These are phyloP conservation scores for Pseudogymnoascus sp. DNA, from an alignment of 2,329 filamentous ascomycete genomes.

Conservation along the genomic window DNA sequence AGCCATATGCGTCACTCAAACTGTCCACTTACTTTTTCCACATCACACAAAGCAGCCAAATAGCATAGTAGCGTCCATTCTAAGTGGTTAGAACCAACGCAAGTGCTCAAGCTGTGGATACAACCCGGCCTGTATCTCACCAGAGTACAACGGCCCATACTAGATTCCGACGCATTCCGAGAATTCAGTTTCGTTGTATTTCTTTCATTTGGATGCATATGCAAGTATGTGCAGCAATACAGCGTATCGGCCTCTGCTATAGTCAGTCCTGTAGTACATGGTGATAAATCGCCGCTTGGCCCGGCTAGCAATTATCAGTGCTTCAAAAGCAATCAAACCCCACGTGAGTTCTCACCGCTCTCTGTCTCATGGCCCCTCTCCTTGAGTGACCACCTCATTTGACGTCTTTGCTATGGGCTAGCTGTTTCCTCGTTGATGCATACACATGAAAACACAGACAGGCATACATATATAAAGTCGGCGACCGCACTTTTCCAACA, in stretches of 20 bases:
- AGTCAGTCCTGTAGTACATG: background rate
- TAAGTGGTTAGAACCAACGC: background rate
- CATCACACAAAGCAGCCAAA: background rate
- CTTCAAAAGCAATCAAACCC: background rate
- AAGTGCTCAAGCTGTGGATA: background rate
- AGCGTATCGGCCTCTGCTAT: background rate
- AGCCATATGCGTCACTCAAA: background rate
- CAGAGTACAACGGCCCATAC: background rate
- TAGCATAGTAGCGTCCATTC: background rate
- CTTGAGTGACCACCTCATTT: background rate
- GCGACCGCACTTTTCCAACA: background rate
- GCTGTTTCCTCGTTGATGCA: background rate
- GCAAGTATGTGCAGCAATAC: background rate
- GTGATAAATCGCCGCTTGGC: background rate
- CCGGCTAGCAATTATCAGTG: background rate
- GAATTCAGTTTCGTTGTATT: background rate
- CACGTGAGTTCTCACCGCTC: background rate
- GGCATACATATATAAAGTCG: background rate
- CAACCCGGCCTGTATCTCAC: background rate
- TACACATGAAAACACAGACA: background rate
- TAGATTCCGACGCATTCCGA: background rate
- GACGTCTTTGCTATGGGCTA: too few relatives aligned
- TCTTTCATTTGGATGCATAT: background rate
- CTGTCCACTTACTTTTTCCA: background rate
- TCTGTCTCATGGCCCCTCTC: background rate